Evolutionary conservation across 257 asterid species (phyloP), one percentile per base, ranked within the genome.

Genomic region (Solanum piurae): DNA sequence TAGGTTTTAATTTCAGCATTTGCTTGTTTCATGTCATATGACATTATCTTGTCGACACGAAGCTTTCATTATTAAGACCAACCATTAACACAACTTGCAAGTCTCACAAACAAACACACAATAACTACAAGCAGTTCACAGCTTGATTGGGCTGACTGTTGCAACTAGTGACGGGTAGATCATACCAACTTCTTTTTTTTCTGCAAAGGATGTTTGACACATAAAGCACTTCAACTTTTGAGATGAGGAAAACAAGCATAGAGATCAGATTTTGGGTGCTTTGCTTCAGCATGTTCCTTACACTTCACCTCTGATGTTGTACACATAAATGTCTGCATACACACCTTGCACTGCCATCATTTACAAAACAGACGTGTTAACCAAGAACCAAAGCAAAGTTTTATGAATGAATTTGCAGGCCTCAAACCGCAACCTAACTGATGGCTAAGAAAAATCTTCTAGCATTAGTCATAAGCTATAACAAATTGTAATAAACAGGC

Each of bases 261-360:
- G 36, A 93, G 85, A 83, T 95, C 98, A 25, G 94, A 87, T 87
- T 96, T 96, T 27, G 99, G 98, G 86, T 96, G 99, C 93, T 94
- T 94, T 58, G 99, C 98, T 89, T 96, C 98, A 18, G 98, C 98
- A 83, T 96, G 99, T 86, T 96, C 99, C 94, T 71, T 94, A 94
- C 99, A 96, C 89, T 96, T 96, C 91, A 94, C 99, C 94, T 96
- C 99, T 12, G 98, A 92, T 2, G 98, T 96, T 5, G 98, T 96
- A 94, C 98, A 96, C 90, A 96, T 95, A 89, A 96, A 95, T 33
- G 97, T 95, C 90, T 95, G 98, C 98, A 95, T 95, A 87, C 98
- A 95, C 46, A 93, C 93, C 91, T 95, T 95, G 92, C 98, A 95
- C 98, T 95, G 95, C 91, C 92, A 58, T 88, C 75, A 16, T 72